These are phyloP conservation scores for Yarrowia bubula DNA, from an alignment of 805 yeast genomes.

Conservation along the genomic window DNA sequence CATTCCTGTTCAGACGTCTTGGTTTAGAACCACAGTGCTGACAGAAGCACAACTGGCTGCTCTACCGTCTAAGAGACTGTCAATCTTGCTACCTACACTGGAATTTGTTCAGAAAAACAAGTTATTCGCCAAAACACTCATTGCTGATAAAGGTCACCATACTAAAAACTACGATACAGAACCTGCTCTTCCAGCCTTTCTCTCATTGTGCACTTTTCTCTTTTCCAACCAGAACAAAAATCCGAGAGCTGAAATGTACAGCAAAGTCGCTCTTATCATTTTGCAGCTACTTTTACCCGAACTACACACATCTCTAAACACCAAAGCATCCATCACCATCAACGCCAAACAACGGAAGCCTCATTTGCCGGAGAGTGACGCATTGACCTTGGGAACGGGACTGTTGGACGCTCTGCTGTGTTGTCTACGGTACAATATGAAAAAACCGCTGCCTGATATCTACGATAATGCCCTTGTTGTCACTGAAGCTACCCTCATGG, in stretches of 20 bases:
- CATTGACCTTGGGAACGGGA: slow-evolving; percentile 39
- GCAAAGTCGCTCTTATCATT: slow-evolving; percentile 37
- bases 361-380: slow-evolving; percentile 33
- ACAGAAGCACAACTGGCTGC: slow-evolving; percentile 8
- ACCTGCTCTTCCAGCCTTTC: slow-evolving; percentile 36
- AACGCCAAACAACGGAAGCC: slow-evolving; percentile 33
- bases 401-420: slow-evolving; percentile 39
- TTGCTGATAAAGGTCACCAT: slow-evolving; percentile 34
- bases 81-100: slow-evolving; percentile 31
- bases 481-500: neutral
- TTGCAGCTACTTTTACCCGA: slow-evolving; percentile 39
- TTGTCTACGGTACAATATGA: slow-evolving; percentile 39
- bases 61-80: neutral
- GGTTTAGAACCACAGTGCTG: neutral
- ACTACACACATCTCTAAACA: slow-evolving; percentile 27
- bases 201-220: slow-evolving; percentile 37
- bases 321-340: slow-evolving; percentile 21
- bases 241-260: slow-evolving; percentile 35
- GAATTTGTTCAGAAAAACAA: slow-evolving; percentile 42
- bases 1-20: neutral
- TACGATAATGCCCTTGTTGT: slow-evolving; percentile 33
- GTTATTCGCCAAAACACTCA: slow-evolving; percentile 35
- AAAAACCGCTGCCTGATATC: slow-evolving; percentile 34
- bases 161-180: slow-evolving; percentile 16
- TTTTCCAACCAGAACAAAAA: slow-evolving; percentile 36